Evolutionary conservation across 2,329 filamentous ascomycete species (phyloP), one percentile per base, ranked within the genome.

Genomic region (Dothistroma septosporum): DNA sequence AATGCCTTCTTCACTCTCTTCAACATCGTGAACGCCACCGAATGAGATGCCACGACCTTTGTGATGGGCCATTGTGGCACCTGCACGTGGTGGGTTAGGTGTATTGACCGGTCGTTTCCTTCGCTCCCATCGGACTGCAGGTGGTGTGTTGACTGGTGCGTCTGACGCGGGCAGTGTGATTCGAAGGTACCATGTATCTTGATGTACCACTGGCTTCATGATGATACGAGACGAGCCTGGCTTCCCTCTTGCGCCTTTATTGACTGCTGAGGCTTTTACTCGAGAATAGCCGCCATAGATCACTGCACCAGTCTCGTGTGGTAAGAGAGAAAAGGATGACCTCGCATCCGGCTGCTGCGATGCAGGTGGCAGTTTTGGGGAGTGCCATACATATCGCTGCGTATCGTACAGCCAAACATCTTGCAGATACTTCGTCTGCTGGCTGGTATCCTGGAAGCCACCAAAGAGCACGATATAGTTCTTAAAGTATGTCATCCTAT

Each of bases 341-440:
- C 94, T 84, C 1, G 94, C 83, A 72, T 97, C 93, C 0, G 94
- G 94, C 74, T 96, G 94, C 58, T 91, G 87, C 21, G 67, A 64
- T 19, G 90, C 90, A 1, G 88, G 82, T 8, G 92, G 88, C 53
- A 95, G 78, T 22, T 83, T 80, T 1, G 93, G 91, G 63, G 83
- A 86, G 73, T 89, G 85, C 94, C 94, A 99, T 14, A 86, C 82
- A 73, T 90, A 97, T 72, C 88, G 91, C 70, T 89, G 77, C 33
- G 91, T 96, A 76, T 99, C 94, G 75, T 96, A 99, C 57, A 97
- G 83, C 93, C 94, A 99, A 37, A 97, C 79, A 74, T 99, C 94
- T 44, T 89, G 87, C 16, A 99, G 78, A 74, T 99, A 99, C 73
- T 92, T 95, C 5, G 93, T 97, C 74, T 92, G 89, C 74, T 95